Evolutionary conservation across 441 rosid species (phyloP).

Genomic region (Brassica hybrid): DNA sequence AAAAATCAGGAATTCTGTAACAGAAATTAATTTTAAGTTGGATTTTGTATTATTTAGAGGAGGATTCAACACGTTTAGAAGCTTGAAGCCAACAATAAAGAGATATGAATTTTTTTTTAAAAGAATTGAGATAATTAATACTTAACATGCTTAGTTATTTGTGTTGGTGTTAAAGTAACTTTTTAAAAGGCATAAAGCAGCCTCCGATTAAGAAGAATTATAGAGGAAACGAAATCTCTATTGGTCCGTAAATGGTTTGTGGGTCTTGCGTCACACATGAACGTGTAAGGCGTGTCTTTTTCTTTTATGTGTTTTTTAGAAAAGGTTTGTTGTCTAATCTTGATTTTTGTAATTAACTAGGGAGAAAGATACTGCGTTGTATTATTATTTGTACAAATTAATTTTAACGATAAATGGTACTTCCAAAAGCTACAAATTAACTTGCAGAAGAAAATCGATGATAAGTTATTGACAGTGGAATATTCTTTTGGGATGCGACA

Average conservation of each 20-base stretch:
- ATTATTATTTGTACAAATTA: neutral
- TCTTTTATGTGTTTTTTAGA: neutral
- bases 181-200: conserved; percentile 25
- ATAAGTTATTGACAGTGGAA: neutral
- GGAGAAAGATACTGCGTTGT: neutral
- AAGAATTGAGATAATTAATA: too few relatives aligned
- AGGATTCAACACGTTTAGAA: conserved; percentile 23
- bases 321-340: neutral
- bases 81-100: conserved; percentile 9
- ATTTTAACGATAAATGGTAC: too few relatives aligned
- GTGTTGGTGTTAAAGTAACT: conserved; percentile 32
- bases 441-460: neutral
- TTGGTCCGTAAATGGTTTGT: conserved; percentile 12
- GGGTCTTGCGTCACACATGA: conserved; percentile 29
- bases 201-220: conserved; percentile 21
- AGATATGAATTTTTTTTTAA: too few relatives aligned
- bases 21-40: neutral
- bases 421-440: neutral
- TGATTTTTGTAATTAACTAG: neutral
- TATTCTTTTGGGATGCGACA: conserved; percentile 30
- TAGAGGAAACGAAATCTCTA: neutral
- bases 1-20: neutral
- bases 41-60: too few relatives aligned
- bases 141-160: neutral
- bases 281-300: conserved; percentile 40